Percentiles rank a stretch among this genome's conserved stretches.
These are phyloP conservation scores for Cytospora leucostoma DNA, from an alignment of 2,329 filamentous ascomycete genomes.

Conservation along the genomic window DNA sequence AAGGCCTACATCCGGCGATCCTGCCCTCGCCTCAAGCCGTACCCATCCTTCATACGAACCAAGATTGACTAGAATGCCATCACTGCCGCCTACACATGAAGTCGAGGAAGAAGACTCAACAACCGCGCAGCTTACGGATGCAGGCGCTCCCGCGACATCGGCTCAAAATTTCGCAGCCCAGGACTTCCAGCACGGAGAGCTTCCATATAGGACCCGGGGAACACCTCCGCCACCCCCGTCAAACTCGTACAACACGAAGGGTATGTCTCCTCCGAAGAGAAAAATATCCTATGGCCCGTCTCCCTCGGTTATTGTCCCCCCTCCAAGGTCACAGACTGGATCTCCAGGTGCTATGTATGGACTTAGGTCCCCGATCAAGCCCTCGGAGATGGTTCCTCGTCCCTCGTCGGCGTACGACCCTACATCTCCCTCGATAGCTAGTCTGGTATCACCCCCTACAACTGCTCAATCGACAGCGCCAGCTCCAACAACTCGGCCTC, in stretches of 20 bases:
- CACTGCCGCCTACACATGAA: conserved; percentile 62
- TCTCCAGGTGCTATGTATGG: conserved; percentile 56
- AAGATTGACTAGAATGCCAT: conserved; percentile 55
- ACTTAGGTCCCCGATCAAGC: conserved; percentile 36
- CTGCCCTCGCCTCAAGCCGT: conserved; percentile 47
- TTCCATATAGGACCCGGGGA: conserved; percentile 40
- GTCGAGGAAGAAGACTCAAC: conserved; percentile 59
- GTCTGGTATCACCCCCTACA: conserved; percentile 39
- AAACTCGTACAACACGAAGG: conserved; percentile 41
- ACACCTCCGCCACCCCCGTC: conserved; percentile 51
- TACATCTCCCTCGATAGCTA: conserved; percentile 17
- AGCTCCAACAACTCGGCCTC: conserved; percentile 40
- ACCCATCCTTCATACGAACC: conserved; percentile 57
- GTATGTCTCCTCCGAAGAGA: conserved; percentile 59
- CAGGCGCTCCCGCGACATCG: conserved; percentile 31
- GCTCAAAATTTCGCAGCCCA: not conserved
- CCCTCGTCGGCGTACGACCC: conserved; percentile 56
- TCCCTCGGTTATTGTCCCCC: conserved; percentile 46
- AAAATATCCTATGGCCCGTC: conserved; percentile 54
- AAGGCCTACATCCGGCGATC: conserved; percentile 41
- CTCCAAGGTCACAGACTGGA: conserved; percentile 62
- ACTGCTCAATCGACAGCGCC: conserved; percentile 35
- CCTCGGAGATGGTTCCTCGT: conserved; percentile 50
- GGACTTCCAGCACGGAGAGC: conserved; percentile 23
- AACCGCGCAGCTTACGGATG: conserved; percentile 27